Conservation (phyloP, 2,329 filamentous ascomycete species). For the Trichoderma atroviride region DNA sequence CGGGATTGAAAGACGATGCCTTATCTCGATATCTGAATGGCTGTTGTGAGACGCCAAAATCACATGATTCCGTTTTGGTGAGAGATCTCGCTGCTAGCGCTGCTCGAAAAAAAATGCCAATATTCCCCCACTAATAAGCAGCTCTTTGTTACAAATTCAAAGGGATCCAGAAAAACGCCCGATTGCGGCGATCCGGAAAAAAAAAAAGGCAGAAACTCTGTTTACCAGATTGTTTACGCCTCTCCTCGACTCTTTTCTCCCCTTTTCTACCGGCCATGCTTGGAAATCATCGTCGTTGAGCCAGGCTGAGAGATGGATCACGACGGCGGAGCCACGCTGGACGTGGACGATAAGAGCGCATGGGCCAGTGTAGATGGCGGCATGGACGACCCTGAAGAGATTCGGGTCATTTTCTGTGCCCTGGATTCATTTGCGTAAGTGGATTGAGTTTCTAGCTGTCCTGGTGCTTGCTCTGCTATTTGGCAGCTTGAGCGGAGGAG, state of each 20-base stretch:
- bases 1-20: not conserved
- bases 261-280: conserved; percentile 20
- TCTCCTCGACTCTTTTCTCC: not conserved
- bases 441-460: not conserved
- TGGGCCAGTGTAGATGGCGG: conserved; percentile 68
- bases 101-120: not conserved
- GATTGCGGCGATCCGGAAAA: conserved; percentile 19
- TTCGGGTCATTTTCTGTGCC: conserved; percentile 75
- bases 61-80: conserved; percentile 31
- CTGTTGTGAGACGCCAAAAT: conserved; percentile 18
- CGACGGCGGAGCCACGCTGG: conserved; percentile 19
- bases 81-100: conserved; percentile 12
- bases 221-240: not conserved
- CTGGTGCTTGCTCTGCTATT: not conserved
- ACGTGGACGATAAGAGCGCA: conserved; percentile 42
- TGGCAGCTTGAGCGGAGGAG: not conserved
- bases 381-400: conserved; percentile 76
- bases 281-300: conserved; percentile 20
- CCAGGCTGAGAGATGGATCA: conserved; percentile 26
- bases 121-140: conserved; percentile 16
- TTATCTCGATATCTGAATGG: not conserved
- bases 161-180: conserved; percentile 14
- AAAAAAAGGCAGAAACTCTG: conserved; percentile 17
- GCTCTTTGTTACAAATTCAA: conserved; percentile 10
- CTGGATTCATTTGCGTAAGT: conserved; percentile 88